phyloP scores from a whole-genome alignment of 768 basidiomycete genomes.

The Pleurotus citrinopileatus region DNA sequence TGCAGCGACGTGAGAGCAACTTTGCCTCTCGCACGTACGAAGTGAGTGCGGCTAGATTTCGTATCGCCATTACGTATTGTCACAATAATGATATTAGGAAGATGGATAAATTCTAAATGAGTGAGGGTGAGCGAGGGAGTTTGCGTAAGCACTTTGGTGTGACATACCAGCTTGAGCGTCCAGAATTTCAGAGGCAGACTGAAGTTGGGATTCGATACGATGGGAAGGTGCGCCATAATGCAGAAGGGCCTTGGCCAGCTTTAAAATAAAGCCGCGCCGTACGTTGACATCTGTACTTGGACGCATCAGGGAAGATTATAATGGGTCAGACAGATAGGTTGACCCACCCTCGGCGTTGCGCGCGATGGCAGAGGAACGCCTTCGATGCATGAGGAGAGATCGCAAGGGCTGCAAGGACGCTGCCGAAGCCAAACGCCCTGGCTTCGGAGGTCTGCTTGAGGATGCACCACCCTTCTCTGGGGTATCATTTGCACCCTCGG shows the following conservation, averaged over 20 bases:
- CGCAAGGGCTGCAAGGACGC: conserved; percentile 18
- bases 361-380: conserved; percentile 31
- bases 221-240: conserved; percentile 95
- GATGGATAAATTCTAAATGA: conserved; percentile 72
- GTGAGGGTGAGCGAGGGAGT: neutral
- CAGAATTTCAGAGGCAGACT: conserved; percentile 74
- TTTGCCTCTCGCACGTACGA: conserved; percentile 78
- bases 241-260: conserved; percentile 84
- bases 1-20: conserved; percentile 83
- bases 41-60: conserved; percentile 72
- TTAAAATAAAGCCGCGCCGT: conserved; percentile 74
- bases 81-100: conserved; percentile 75
- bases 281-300: conserved; percentile 36
- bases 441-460: neutral
- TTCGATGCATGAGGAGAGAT: conserved; percentile 28
- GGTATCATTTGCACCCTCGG: no score
- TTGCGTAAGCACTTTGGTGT: neutral
- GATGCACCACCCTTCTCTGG: neutral
- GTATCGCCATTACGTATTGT: conserved; percentile 77
- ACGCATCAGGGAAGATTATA: neutral
- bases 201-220: conserved; percentile 85
- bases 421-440: neutral
- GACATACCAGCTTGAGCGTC: conserved; percentile 63
- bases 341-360: conserved; percentile 46
- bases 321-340: neutral